These are phyloP conservation scores for Penicillium sp. DNA, from an alignment of 2,329 filamentous ascomycete species.

Conservation along the genomic window DNA sequence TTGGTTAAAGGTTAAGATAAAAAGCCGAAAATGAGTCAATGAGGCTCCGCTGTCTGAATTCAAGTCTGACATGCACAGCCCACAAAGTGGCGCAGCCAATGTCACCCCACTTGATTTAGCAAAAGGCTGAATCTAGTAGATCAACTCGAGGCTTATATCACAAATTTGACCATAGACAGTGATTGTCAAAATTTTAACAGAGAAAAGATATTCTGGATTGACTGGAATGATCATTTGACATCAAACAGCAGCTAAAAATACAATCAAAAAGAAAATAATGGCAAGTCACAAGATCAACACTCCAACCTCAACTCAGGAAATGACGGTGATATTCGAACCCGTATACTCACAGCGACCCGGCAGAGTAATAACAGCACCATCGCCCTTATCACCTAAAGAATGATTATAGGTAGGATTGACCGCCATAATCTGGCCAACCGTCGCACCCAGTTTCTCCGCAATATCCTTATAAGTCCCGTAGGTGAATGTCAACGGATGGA, in stretches of 20 bases:
- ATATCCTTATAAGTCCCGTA: slow-evolving; percentile 16
- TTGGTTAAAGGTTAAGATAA: neutral
- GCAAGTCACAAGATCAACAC: no score
- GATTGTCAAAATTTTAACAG: no score
- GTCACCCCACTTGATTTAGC: neutral
- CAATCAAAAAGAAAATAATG: no score
- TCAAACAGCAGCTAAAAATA: no score
- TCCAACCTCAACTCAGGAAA: neutral
- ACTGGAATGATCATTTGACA: no score
- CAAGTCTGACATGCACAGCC: neutral
- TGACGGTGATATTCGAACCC: neutral
- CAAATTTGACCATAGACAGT: no score
- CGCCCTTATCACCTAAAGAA: slow-evolving; percentile 2
- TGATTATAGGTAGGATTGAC: slow-evolving; percentile 14
- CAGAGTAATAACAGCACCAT: slow-evolving; percentile 9
- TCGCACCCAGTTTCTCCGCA: slow-evolving; percentile 8
- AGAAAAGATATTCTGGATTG: no score
- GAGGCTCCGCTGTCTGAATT: neutral
- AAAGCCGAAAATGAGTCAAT: neutral
- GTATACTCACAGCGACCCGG: neutral
- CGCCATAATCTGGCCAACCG: slow-evolving; percentile 14
- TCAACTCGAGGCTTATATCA: no score
- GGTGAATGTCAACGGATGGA: slow-evolving; percentile 8
- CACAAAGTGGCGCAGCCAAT: neutral
- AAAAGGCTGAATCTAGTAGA: neutral